These are phyloP conservation scores for Plenodomus biglobosus DNA, from an alignment of 2,329 filamentous ascomycete genomes.

Conservation along the genomic window DNA sequence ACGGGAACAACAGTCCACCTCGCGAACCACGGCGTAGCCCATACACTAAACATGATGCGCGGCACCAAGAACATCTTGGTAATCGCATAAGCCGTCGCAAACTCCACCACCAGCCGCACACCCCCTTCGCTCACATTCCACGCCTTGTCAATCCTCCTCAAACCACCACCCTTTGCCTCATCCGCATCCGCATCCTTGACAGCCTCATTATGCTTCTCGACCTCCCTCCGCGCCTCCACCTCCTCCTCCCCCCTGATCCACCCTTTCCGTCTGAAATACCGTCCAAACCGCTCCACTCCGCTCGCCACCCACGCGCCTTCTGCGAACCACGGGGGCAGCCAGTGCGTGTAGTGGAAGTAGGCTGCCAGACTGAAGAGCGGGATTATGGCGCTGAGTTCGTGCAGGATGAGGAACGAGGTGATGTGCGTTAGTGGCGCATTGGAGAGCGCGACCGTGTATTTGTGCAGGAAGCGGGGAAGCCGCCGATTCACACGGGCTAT, in stretches of 20 bases:
- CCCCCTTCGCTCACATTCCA: constrained; percentile 49
- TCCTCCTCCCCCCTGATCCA: constrained; percentile 67
- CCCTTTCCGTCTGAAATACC: constrained; percentile 74
- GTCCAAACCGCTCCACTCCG: constrained; percentile 72
- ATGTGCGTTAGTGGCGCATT: constrained; percentile 80
- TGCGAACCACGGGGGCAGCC: constrained; percentile 63
- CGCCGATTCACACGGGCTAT: constrained; percentile 43
- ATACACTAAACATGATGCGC: constrained; percentile 75
- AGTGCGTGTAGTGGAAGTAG: constrained; percentile 65
- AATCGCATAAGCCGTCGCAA: constrained; percentile 87
- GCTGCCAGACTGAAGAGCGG: constrained; percentile 58
- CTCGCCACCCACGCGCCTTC: constrained; percentile 59
- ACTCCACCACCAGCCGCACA: constrained; percentile 61
- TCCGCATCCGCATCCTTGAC: constrained; percentile 26
- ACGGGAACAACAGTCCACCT: constrained; percentile 36
- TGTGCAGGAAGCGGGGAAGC: constrained; percentile 65
- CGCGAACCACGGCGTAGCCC: constrained; percentile 92
- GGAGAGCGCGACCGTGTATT: constrained; percentile 69
- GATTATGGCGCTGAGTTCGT: constrained; percentile 78
- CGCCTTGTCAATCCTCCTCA: constrained; percentile 40
- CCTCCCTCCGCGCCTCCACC: constrained; percentile 47
- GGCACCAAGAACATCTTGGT: constrained; percentile 82
- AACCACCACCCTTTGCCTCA: constrained; percentile 8
- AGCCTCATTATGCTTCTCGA: constrained; percentile 9
- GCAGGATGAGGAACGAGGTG: constrained; percentile 81